Evolutionary conservation across 768 basidiomycete genomes (phyloP).

Genomic region (Tricholoma furcatifolium): DNA sequence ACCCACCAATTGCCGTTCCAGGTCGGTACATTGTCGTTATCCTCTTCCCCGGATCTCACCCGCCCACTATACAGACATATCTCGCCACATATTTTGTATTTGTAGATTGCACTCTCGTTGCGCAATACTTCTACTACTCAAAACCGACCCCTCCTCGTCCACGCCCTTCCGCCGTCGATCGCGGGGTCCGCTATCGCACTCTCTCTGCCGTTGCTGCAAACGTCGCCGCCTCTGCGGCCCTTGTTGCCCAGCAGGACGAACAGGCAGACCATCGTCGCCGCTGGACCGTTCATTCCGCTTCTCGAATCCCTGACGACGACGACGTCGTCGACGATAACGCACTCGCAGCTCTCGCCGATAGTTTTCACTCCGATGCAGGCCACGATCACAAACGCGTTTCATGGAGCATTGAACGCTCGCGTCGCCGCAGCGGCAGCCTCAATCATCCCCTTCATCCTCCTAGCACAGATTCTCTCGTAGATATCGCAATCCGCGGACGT

Average conservation of each 20-base stretch:
- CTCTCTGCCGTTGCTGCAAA: slow-evolving; percentile 69
- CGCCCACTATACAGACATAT: slow-evolving; percentile 55
- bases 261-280: slow-evolving; percentile 30
- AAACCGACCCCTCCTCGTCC: slow-evolving; percentile 28
- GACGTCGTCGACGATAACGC: slow-evolving; percentile 52
- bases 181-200: slow-evolving; percentile 62
- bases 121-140: slow-evolving; percentile 82
- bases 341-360: slow-evolving; percentile 62
- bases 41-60: slow-evolving; percentile 6
- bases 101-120: slow-evolving; percentile 73
- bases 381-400: slow-evolving; percentile 55
- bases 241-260: slow-evolving; percentile 64
- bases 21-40: slow-evolving; percentile 40
- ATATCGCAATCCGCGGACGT: slow-evolving; percentile 41
- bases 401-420: slow-evolving; percentile 62
- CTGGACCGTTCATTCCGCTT: slow-evolving; percentile 26
- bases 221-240: slow-evolving; percentile 68
- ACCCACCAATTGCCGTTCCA: slow-evolving; percentile 96
- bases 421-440: slow-evolving; percentile 44
- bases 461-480: slow-evolving; percentile 22
- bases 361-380: slow-evolving; percentile 74
- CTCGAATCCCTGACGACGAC: slow-evolving; percentile 22
- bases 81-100: slow-evolving; percentile 90
- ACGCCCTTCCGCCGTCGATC: slow-evolving; percentile 47
- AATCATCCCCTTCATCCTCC: slow-evolving; percentile 35